phyloP scores from a whole-genome alignment of 208 protist genomes.

The Acanthamoeba polyphaga region DNA sequence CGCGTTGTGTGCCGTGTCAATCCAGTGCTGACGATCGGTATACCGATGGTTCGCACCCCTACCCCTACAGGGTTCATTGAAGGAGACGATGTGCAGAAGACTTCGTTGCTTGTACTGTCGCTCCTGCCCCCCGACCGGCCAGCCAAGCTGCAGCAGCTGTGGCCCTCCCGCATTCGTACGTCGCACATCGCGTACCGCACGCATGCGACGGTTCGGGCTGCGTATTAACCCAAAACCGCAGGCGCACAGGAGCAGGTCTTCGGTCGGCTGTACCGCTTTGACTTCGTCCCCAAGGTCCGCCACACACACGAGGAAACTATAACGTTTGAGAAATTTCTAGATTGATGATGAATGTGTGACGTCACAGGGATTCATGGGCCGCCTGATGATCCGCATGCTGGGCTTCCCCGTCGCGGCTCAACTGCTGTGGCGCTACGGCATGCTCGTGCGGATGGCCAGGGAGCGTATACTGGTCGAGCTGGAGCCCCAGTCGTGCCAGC shows the following conservation, averaged over 20 bases:
- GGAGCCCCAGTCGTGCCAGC: neutral
- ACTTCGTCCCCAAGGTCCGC: constrained; percentile 41
- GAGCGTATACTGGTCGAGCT: constrained; percentile 62
- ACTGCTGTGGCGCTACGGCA: constrained; percentile 16
- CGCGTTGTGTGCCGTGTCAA: too few species aligned
- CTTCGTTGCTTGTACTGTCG: too few species aligned
- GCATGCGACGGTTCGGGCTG: neutral
- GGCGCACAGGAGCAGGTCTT: neutral
- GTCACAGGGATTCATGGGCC: constrained; percentile 36
- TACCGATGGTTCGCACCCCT: too few species aligned
- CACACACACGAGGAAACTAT: neutral
- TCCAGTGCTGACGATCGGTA: too few species aligned
- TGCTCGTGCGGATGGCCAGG: neutral
- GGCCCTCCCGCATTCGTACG: neutral
- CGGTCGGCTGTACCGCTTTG: constrained; percentile 23
- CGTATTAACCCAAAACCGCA: too few species aligned
- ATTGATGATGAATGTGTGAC: too few species aligned
- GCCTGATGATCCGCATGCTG: constrained; percentile 64
- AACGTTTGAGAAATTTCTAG: too few species aligned
- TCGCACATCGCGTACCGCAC: neutral
- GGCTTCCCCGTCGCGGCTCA: constrained; percentile 35
- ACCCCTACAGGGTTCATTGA: too few species aligned
- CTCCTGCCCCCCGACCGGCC: too few species aligned
- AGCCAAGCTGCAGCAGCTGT: neutral
- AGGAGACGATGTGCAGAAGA: too few species aligned